Base-by-base conservation (phyloP, 345 rosid genomes). In the Zanthoxylum bungeanum region DNA sequence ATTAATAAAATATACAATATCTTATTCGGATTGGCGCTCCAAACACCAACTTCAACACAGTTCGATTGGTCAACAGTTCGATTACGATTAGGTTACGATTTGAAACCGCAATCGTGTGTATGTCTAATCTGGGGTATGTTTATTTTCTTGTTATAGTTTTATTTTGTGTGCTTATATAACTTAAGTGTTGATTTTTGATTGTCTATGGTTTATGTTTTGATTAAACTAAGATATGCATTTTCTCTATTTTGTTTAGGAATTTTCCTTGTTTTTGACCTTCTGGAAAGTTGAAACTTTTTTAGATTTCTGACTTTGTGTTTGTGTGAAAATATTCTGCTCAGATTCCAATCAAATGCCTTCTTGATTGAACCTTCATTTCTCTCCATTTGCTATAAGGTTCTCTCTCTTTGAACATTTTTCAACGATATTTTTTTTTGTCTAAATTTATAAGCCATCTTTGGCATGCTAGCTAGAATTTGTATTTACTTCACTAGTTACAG, bases 341-440 rank as follows among this genome's bases (percentile, higher is more conserved):
- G 91, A 87, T 87, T 91, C 97, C 78, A 70, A 80, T 75, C 77
- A 55, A 76, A 81, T 83, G 80, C 80, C 69, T 55, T 71, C 47
- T 60, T 74, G 79, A 73, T 82, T 82, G 73, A 78, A 66, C 60
- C 80, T 55, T 62, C 34, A 36, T 71, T 67, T 68, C 80, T 74
- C 77, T 77, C 79, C 79, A 83, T 75, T 83, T 67, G 56, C 78
- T 64, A 36, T 66, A 61, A 73, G 76, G 39, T 71, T 76, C 83
- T 83, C 87, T 84, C 83, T 78, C 82, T 78, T 59, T 76, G 68
- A 72, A 50, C 84, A 73, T n/a, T n/a, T 51, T 55, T 80, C 71
- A 69, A 69, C 70, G 77, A 72, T n/a, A n/a, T n/a, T 40, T 24
- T 25, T 27, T 31, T 7, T 36, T 27, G 21, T 51, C 5, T 37